Evolutionary conservation across 1,284 basidiomycete genomes (phyloP).

Genomic region (Rhodotorula sp.): DNA sequence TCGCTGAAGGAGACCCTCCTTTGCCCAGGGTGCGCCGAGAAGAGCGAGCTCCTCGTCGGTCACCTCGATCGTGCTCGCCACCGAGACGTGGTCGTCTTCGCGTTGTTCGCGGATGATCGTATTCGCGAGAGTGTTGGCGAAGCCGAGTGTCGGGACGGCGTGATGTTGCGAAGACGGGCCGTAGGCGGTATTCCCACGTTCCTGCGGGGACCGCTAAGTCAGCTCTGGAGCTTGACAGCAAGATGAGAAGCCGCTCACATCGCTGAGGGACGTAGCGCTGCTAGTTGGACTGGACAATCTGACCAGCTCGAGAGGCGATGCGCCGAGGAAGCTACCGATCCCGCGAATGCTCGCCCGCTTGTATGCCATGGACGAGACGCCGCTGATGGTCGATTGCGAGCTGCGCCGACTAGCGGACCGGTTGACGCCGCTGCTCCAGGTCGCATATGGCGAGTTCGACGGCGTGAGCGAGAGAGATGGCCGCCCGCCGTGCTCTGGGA

Average conservation of each 20-base stretch:
- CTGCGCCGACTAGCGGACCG: conserved; percentile 38
- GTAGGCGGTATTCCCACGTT: conserved; percentile 27
- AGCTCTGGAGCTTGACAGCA: neutral
- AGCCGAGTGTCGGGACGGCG: conserved; percentile 56
- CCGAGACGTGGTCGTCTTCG: conserved; percentile 56
- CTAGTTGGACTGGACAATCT: conserved; percentile 68
- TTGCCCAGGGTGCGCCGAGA: conserved; percentile 95
- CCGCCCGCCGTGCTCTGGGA: neutral
- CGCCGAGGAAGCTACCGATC: conserved; percentile 41
- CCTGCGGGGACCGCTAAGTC: conserved; percentile 16
- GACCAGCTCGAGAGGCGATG: conserved; percentile 31
- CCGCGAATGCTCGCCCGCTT: conserved; percentile 44
- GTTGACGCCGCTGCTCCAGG: conserved; percentile 32
- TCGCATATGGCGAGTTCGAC: conserved; percentile 37
- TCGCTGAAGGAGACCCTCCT: conserved; percentile 89
- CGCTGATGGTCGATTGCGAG: conserved; percentile 17
- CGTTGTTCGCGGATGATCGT: conserved; percentile 92
- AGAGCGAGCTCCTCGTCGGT: conserved; percentile 91
- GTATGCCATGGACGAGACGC: conserved; percentile 6
- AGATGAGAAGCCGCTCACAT: conserved; percentile 55
- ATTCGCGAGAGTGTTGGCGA: conserved; percentile 90
- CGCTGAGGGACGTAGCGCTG: conserved; percentile 76
- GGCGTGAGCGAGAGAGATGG: conserved; percentile 26
- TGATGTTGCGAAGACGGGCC: conserved; percentile 31
- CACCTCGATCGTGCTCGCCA: conserved; percentile 63